Evolutionary conservation across 345 rosid genomes (phyloP), one percentile per base, ranked within the genome.

Genomic region (Syzygium oleosum): DNA sequence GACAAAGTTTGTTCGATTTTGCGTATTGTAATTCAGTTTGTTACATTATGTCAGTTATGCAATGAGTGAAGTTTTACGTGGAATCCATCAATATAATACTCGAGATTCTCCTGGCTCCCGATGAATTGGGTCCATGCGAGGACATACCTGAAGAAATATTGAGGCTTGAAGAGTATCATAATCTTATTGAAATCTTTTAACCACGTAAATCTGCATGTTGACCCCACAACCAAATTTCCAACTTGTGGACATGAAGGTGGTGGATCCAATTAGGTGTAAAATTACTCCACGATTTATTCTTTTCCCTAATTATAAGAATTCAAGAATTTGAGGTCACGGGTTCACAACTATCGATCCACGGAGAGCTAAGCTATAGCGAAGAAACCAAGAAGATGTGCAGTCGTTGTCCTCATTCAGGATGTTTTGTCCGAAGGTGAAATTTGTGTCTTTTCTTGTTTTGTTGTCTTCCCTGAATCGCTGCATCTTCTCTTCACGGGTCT

Each of bases 401-500:
- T 73, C 49, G 46, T 34, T 46, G 10, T 19, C 43, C 41, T 4
- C 85, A 16, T 51, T 84, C 85, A 29, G 19, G 86, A 84, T 41
- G 38, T 25, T 84, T 86, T 90, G 91, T 90, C 87, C 90, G 88
- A 86, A 84, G 86, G 73, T 65, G 87, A 87, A 65, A 86, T 52
- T 51, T 52, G 13, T 83, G 89, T 38, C 59, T 85, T 53, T 84
- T 53, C 84, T 87, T 86, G 88, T 65, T 55, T 84, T 86, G 53
- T 87, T 88, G 49, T 85, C 43, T 84, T 59, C 46, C 88, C 88
- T 53, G 84, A 83, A 63, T 85, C 87, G 85, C 88, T 86, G 89
- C 85, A 52, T 23, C 84, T 56, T 91, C 93, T 23, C 84, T 56
- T 91, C 93, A 91, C 93, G 93, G 93, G 90, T 86, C 86, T 52